Conservation (phyloP, 2,329 filamentous ascomycete genomes). For the Plectosphaerella cucumerina region DNA sequence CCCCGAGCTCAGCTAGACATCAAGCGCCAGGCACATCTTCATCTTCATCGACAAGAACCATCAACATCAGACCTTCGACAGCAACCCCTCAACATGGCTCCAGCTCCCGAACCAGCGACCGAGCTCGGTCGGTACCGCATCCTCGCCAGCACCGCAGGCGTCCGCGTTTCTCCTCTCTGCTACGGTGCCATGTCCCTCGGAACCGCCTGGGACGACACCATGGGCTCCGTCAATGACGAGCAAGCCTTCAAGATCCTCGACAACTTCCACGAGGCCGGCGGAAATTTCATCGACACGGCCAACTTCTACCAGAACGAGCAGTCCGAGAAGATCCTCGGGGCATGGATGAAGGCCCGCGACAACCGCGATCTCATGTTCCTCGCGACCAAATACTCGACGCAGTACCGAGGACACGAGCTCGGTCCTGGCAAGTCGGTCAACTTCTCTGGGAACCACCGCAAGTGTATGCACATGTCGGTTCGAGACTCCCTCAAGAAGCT, state of each 20-base stretch:
- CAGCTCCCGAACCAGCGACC: slow-evolving; percentile 34
- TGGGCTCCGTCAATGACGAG: slow-evolving; percentile 53
- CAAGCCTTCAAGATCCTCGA: slow-evolving; percentile 54
- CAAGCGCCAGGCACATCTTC: neutral
- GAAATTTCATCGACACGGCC: slow-evolving; percentile 66
- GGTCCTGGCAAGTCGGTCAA: slow-evolving; percentile 35
- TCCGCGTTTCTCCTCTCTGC: slow-evolving; percentile 48
- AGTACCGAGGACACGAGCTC: slow-evolving; percentile 33
- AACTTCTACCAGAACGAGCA: slow-evolving; percentile 55
- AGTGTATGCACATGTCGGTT: slow-evolving; percentile 36
- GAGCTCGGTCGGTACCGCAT: slow-evolving; percentile 49
- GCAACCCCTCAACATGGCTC: neutral
- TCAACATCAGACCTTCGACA: neutral
- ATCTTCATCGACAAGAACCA: neutral
- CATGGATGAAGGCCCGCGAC: slow-evolving; percentile 46
- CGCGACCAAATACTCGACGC: slow-evolving; percentile 52
- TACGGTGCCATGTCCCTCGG: slow-evolving; percentile 52
- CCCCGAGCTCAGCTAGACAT: too few relatives aligned
- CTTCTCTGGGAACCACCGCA: slow-evolving; percentile 36
- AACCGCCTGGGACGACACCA: slow-evolving; percentile 33
- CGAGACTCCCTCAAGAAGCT: slow-evolving; percentile 40
- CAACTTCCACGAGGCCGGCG: slow-evolving; percentile 50
- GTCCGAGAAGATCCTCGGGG: slow-evolving; percentile 53
- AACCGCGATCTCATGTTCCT: slow-evolving; percentile 51
- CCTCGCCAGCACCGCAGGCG: slow-evolving; percentile 42